Conservation (phyloP, 78 protist genomes). For the Isochrysis galbana region DNA sequence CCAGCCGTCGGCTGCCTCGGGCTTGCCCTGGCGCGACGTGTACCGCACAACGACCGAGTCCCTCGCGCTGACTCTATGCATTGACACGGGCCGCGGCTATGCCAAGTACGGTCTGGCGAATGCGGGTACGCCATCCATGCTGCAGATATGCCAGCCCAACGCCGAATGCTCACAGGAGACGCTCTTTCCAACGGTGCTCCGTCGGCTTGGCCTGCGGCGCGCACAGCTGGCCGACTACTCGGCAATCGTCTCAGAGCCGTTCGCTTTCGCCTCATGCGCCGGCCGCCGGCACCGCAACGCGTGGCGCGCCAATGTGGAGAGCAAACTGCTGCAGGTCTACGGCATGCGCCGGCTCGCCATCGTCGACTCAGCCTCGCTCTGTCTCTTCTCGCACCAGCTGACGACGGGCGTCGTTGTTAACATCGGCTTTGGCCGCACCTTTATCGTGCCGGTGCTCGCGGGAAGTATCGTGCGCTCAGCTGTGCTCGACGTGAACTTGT, state of each 20-base stretch:
- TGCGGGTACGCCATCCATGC: background rate
- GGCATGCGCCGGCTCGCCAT: background rate
- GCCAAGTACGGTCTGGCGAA: background rate
- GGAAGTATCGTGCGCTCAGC: background rate
- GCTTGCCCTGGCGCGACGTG: background rate
- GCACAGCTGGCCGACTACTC: background rate
- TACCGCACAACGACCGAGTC: background rate
- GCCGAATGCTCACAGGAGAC: background rate
- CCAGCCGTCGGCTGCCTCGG: background rate
- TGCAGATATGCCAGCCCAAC: background rate
- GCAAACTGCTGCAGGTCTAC: background rate
- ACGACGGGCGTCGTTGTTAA: constrained; percentile 27
- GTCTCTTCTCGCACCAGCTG: background rate
- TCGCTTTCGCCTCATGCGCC: background rate
- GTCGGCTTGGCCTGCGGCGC: background rate
- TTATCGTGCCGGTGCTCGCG: background rate
- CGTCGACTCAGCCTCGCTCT: constrained; percentile 32
- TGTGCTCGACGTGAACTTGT: background rate
- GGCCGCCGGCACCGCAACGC: background rate
- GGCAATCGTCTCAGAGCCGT: background rate
- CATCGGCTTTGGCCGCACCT: background rate
- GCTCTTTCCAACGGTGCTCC: background rate
- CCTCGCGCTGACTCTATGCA: background rate
- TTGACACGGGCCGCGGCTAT: constrained; percentile 16
- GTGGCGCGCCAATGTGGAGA: background rate